phyloP scores from a whole-genome alignment of 192 early-diverging fungal species.

The Umbelopsis ramanniana region DNA sequence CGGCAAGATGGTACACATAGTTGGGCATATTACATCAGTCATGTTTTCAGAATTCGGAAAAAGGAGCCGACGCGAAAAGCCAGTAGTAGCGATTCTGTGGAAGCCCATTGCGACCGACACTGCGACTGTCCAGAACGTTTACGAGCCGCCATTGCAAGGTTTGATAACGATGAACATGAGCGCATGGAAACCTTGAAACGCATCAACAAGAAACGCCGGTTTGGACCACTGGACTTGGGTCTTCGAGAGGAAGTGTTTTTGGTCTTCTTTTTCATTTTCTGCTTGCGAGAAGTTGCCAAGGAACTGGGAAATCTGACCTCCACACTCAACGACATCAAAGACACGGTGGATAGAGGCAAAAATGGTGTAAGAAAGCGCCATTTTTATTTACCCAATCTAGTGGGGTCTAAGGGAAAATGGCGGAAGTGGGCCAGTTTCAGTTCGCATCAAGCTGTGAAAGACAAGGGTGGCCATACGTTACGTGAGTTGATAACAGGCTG shows the following conservation, averaged over 20 bases:
- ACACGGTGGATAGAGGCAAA: neutral
- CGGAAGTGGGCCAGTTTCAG: conserved; percentile 26
- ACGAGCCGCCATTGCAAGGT: conserved; percentile 18
- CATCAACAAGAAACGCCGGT: neutral
- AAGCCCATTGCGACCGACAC: neutral
- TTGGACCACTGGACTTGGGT: conserved; percentile 27
- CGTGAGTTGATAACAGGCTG: neutral
- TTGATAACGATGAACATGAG: conserved; percentile 32
- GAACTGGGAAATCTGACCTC: conserved; percentile 37
- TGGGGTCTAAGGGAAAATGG: conserved; percentile 28
- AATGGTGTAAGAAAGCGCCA: conserved; percentile 30
- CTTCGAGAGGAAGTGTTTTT: conserved; percentile 54
- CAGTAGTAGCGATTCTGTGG: conserved; percentile 1
- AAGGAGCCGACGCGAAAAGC: neutral
- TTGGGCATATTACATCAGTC: conserved; percentile 26
- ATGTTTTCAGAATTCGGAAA: conserved; percentile 18
- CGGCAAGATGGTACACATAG: conserved; percentile 12
- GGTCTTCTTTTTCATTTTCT: conserved; percentile 58
- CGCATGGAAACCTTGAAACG: conserved; percentile 31
- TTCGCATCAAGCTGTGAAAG: conserved; percentile 31
- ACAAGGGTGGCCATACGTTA: conserved; percentile 36
- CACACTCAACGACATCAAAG: conserved; percentile 24
- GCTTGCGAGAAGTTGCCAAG: conserved; percentile 51
- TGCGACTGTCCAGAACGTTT: conserved; percentile 29
- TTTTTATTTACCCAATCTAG: conserved; percentile 37